Conservation (phyloP, 306 rosid genomes). For the Notholithocarpus densiflorus region DNA sequence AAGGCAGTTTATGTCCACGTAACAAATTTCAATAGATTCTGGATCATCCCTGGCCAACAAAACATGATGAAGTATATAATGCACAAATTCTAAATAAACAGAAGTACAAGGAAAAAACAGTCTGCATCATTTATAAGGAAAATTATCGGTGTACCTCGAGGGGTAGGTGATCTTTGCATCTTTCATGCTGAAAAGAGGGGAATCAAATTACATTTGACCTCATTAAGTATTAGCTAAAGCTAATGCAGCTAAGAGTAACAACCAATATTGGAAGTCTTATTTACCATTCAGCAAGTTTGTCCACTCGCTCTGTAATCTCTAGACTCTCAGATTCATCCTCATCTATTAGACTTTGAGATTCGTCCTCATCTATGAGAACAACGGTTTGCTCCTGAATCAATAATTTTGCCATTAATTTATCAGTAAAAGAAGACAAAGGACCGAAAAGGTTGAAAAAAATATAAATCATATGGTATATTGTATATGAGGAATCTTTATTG, state of each 20-base stretch:
- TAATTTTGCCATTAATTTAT: not conserved
- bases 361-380: constrained; percentile 79
- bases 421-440: constrained; percentile 4
- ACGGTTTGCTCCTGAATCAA: constrained; percentile 55
- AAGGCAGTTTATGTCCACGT: constrained; percentile 67
- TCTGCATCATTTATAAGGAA: constrained; percentile 8
- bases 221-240: constrained; percentile 7
- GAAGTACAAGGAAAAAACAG: constrained; percentile 12
- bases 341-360: constrained; percentile 40
- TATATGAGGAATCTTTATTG: not conserved
- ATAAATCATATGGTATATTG: not conserved
- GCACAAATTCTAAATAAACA: constrained; percentile 3
- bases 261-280: constrained; percentile 12
- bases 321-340: constrained; percentile 52
- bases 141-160: constrained; percentile 54
- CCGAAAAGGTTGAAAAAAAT: not conserved
- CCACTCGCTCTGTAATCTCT: constrained; percentile 43
- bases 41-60: constrained; percentile 79
- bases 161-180: constrained; percentile 80
- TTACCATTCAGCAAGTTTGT: constrained; percentile 56
- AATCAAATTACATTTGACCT: constrained; percentile 19
- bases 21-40: constrained; percentile 72
- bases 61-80: constrained; percentile 18
- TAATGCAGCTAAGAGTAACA: constrained; percentile 4
- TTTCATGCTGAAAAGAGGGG: constrained; percentile 56